These are phyloP conservation scores for Chaetomium fimeti DNA, from an alignment of 495 filamentous ascomycete genomes.

Conservation along the genomic window DNA sequence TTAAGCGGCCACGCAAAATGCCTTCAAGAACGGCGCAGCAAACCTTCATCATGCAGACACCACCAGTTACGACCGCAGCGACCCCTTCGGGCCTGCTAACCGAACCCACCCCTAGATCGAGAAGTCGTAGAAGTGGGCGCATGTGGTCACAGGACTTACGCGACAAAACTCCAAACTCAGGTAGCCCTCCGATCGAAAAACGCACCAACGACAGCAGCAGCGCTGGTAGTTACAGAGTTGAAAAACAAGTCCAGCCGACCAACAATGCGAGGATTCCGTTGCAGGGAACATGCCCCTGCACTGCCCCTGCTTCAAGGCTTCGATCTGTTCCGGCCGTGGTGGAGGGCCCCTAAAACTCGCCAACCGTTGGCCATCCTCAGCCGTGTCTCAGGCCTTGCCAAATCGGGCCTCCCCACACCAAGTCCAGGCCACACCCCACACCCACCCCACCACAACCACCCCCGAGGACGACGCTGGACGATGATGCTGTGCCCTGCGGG, in stretches of 20 bases:
- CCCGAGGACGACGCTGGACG: not conserved
- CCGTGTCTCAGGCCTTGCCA: conserved; percentile 40
- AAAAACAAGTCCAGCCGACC: not conserved
- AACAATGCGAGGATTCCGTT: not conserved
- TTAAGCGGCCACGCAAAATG: not conserved
- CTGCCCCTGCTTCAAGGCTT: conserved; percentile 33
- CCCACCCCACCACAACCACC: conserved; percentile 20
- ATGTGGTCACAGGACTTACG: not conserved
- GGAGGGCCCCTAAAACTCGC: conserved; percentile 41
- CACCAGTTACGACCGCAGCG: not conserved
- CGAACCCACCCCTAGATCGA: not conserved
- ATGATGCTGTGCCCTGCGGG: conserved; percentile 15
- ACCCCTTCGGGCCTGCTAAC: not conserved
- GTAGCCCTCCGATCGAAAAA: not conserved
- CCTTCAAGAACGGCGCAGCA: not conserved
- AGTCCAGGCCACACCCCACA: conserved; percentile 17
- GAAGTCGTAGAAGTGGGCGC: not conserved
- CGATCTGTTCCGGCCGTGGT: conserved; percentile 37
- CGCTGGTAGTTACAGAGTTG: not conserved
- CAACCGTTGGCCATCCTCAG: conserved; percentile 42
- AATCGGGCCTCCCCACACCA: conserved; percentile 27
- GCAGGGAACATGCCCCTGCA: conserved; percentile 27
- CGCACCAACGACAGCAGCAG: not conserved
- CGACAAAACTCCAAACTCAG: not conserved
- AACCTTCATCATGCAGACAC: not conserved